Evolutionary conservation across 2,329 filamentous ascomycete species (phyloP), one percentile per base, ranked within the genome.

Genomic region (Podosphaera leucotricha): DNA sequence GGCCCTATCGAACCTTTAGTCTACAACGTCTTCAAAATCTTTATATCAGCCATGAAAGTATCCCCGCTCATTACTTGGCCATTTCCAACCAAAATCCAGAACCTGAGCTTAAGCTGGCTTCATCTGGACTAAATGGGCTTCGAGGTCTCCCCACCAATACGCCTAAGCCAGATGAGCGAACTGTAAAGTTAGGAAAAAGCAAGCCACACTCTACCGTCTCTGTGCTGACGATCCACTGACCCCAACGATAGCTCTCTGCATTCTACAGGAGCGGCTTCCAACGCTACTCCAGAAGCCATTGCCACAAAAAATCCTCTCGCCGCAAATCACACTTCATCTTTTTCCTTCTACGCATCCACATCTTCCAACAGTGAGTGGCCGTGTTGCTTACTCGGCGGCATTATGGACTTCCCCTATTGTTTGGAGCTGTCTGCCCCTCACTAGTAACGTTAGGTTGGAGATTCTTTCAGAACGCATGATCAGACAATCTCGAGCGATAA

Each of bases 401-500:
- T 67, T 98, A 33, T 95, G 86, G 86, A 94, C 90, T 0, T 85
- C 86, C 0, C 90, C 90, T 0, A 79, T 98, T 43, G 87, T 86
- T 24, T 98, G 90, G 90, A 92, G 92, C 55, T 75, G 82, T 22
- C 71, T 98, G 1, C 90, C 90, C 2, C 73, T 95, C 18, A 71
- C 94, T 26, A 86, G 87, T 51, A 92, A 93, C 55, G 83, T 94
- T 38, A 77, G 76, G 52, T 71, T 98, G 10, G 76, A 83, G 53
- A 90, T 98, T 43, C 62, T 92, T 16, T 87, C 82, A 11, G 86
- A 93, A 65, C 80, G 87, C 53, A 90, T 98, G 71, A 49, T 59
- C 13, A 66, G 45, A 59, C 46, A 22, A 41, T 24, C 68, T 26
- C 63, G 63, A 1, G 43, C 38, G 39, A 35, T 42, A 2, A 11